Evolutionary conservation across 768 basidiomycete species (phyloP).

Genomic region (Rhizopogon roseolus): DNA sequence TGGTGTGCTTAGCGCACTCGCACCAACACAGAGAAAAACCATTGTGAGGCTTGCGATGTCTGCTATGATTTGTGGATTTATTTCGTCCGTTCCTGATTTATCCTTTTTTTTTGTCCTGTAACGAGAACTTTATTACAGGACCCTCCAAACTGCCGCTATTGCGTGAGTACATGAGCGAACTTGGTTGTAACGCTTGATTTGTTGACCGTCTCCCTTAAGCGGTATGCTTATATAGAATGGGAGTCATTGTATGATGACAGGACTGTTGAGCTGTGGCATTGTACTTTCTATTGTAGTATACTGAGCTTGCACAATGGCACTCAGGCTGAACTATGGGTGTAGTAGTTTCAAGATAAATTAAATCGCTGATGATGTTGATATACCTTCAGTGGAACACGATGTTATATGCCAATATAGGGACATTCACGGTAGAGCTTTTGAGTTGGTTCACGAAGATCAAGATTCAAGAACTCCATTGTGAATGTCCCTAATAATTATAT

Average conservation of each 20-base stretch:
- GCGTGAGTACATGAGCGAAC: conserved; percentile 35
- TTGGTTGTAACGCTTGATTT: not conserved
- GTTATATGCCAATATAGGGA: no score
- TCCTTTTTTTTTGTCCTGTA: not conserved
- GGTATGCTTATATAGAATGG: conserved; percentile 40
- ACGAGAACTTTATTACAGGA: conserved; percentile 18
- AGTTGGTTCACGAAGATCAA: no score
- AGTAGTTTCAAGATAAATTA: no score
- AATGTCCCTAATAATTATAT: no score
- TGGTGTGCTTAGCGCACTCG: conserved; percentile 67
- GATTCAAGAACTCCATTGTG: no score
- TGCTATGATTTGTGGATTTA: conserved; percentile 68
- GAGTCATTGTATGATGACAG: conserved; percentile 7
- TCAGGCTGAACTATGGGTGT: no score
- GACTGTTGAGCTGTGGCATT: not conserved
- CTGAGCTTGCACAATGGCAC: not conserved
- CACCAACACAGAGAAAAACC: conserved; percentile 60
- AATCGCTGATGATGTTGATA: no score
- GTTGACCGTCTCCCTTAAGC: conserved; percentile 28
- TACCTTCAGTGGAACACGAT: no score
- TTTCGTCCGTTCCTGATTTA: conserved; percentile 32
- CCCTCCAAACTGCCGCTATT: conserved; percentile 55
- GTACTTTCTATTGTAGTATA: not conserved
- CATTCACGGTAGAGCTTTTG: not conserved
- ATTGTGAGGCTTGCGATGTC: conserved; percentile 69